These are phyloP conservation scores for Digitaria exilis DNA, from an alignment of 202 grass and related monocot genomes.

Conservation along the genomic window DNA sequence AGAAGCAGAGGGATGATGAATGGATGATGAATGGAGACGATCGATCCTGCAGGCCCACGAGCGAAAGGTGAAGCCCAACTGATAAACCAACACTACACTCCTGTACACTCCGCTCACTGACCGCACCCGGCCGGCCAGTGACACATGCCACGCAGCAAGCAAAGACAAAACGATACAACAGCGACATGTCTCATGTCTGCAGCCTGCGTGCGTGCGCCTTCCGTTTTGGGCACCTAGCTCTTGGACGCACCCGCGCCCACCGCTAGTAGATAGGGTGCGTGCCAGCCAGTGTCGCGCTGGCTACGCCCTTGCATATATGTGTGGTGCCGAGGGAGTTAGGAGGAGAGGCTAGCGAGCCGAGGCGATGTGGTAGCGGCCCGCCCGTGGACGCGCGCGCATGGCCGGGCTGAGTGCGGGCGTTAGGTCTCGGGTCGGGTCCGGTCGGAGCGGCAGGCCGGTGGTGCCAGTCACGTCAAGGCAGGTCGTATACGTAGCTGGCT, in stretches of 20 bases:
- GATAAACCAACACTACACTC: neutral
- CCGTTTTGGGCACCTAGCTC: neutral
- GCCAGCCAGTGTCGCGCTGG: conserved; percentile 21
- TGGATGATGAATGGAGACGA: no score
- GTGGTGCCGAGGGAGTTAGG: neutral
- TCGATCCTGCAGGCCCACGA: neutral
- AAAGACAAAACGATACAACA: neutral
- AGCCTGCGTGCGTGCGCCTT: neutral
- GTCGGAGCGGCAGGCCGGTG: neutral
- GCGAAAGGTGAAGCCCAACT: conserved; percentile 17
- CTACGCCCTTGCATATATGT: neutral
- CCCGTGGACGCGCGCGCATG: neutral
- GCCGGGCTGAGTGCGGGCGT: conserved; percentile 12
- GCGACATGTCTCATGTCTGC: neutral
- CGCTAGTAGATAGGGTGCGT: conserved; percentile 16
- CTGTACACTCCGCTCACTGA: no score
- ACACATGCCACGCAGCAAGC: neutral
- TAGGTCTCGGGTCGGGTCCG: conserved; percentile 19
- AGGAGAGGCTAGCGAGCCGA: no score
- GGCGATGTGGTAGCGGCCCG: no score
- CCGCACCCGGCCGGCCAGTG: neutral
- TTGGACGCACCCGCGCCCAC: neutral
- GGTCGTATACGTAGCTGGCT: neutral
- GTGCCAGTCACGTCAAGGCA: conserved; percentile 4
- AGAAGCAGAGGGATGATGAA: no score